A percentile compares a stretch with the other conserved stretches of the same genome.
Evolutionary conservation across 352 stramenopile genomes (phyloP).

Genomic region (Globisporangium nagaii): DNA sequence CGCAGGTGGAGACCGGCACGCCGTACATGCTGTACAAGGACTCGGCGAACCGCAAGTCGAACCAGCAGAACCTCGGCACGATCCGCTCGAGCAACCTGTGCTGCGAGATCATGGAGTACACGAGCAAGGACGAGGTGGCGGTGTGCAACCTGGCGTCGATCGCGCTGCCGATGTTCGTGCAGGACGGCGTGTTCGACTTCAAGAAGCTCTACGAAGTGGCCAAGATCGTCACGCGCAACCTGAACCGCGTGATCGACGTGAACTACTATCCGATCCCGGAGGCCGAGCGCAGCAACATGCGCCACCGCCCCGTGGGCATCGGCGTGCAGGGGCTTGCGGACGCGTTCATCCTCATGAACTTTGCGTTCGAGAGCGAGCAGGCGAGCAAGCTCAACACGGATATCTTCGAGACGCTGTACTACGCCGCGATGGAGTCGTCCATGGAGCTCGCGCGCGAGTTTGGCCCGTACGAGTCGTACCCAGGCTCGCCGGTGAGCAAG

Average conservation of each 20-base stretch:
- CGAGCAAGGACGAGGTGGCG: constrained; percentile 95
- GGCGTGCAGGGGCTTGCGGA: constrained; percentile 98
- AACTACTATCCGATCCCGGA: constrained; percentile 98
- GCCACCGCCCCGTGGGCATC: constrained; percentile 97
- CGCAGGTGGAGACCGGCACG: constrained; percentile 99
- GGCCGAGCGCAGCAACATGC: constrained; percentile 93
- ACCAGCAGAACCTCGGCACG: constrained; percentile 99
- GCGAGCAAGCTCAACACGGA: constrained; percentile 95
- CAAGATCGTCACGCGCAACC: constrained; percentile 96
- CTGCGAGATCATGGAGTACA: constrained; percentile 99
- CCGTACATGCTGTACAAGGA: constrained; percentile 99
- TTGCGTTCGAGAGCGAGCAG: constrained; percentile 93
- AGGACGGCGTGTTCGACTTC: constrained; percentile 91
- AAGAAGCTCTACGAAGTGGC: constrained; percentile 93
- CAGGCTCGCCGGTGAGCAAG: constrained; percentile 94
- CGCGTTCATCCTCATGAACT: constrained; percentile 96
- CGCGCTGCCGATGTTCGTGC: constrained; percentile 94
- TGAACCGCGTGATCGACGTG: constrained; percentile 99
- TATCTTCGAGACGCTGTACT: constrained; percentile 99
- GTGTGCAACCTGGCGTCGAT: constrained; percentile 99
- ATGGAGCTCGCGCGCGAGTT: constrained; percentile 92
- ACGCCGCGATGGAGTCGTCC: constrained; percentile 93
- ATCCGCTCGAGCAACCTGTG: constrained; percentile 99
- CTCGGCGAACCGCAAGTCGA: constrained; percentile 97
- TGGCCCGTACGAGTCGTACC: constrained; percentile 96